Conservation (phyloP, 495 filamentous ascomycete species). For the Penicillium robsamsonii region DNA sequence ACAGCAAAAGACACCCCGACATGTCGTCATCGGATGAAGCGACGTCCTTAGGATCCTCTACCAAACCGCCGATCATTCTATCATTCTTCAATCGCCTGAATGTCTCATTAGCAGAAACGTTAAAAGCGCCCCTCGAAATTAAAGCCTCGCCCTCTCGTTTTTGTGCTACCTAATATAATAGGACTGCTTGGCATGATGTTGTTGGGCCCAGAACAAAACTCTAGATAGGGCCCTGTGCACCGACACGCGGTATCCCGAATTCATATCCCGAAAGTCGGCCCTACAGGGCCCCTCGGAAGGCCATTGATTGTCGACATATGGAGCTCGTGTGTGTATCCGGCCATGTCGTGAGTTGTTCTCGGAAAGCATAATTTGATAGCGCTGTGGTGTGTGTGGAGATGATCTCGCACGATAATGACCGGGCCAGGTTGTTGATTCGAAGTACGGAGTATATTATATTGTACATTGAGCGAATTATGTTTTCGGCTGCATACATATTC, state of each 20-base stretch:
- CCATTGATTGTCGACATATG: slow-evolving; percentile 6
- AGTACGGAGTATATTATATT: not conserved
- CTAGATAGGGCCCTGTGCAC: not conserved
- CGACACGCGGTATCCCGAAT: not conserved
- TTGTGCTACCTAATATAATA: not conserved
- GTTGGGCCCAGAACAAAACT: not conserved
- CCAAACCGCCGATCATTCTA: not conserved
- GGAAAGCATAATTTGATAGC: not conserved
- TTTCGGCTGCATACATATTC: not conserved
- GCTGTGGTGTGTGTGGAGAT: not conserved
- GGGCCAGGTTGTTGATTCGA: not conserved
- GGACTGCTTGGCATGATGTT: not conserved
- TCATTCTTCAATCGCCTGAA: not conserved
- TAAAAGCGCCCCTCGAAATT: not conserved
- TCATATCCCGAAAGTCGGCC: not conserved
- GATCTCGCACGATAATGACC: not conserved
- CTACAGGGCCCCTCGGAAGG: slow-evolving; percentile 1
- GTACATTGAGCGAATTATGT: not conserved
- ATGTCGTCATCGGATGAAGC: not conserved
- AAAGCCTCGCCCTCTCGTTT: not conserved
- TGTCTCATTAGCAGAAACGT: not conserved
- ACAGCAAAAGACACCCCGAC: not conserved
- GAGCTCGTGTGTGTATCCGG: not conserved
- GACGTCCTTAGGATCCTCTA: not conserved
- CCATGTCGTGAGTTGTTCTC: not conserved